Evolutionary conservation across 129 eudicot species (phyloP), one percentile per base, ranked within the genome.

Genomic region (Heracleum sosnowskyi): DNA sequence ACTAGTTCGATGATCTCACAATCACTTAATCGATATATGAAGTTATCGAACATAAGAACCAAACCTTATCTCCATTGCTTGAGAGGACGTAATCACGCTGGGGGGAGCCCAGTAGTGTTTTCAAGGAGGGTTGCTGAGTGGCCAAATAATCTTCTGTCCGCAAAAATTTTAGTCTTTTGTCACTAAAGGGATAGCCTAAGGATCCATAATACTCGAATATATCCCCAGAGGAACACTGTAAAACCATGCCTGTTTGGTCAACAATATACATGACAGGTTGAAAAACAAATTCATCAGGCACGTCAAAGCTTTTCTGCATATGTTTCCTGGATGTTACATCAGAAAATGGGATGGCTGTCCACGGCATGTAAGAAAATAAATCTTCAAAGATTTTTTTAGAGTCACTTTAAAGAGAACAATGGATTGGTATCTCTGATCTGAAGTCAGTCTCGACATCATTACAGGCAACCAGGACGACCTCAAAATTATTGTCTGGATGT

Each of bases 321-420:
- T 29, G 34, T 24, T 64, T 31, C 35, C 71, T 64, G 18, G 35
- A 64, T 64, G 71, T 26, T 13, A 26, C 35, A 13, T 64, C 71
- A 12, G 39, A 26, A 64, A 64, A 64, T 64, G 71, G 71, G 71
- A 64, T 64, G 71, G 71, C 71, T 1, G 71, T 64, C 71, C 71
- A 64, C 16, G 71, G 71, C 71, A 64, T 64, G 71, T 20, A 0
- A 31, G 34, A 64, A 64, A 64, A 29, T 4, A 64, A 29, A 64
- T 64, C 34, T 0, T 64, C 6, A 64, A 28, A 64, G 17, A 11
- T 18, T 37, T n/a, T n/a, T 0, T 31, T 6, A 29, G 37, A 29
- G 35, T 26, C 31, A 1, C 3, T 26, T 5, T 2, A 1, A 22
- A 22, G 69, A 62, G 69, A 62, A 62, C 0, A 4, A 60, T 60